Base-by-base conservation (phyloP, 2,329 filamentous ascomycete species). In the Apiospora koreana region DNA sequence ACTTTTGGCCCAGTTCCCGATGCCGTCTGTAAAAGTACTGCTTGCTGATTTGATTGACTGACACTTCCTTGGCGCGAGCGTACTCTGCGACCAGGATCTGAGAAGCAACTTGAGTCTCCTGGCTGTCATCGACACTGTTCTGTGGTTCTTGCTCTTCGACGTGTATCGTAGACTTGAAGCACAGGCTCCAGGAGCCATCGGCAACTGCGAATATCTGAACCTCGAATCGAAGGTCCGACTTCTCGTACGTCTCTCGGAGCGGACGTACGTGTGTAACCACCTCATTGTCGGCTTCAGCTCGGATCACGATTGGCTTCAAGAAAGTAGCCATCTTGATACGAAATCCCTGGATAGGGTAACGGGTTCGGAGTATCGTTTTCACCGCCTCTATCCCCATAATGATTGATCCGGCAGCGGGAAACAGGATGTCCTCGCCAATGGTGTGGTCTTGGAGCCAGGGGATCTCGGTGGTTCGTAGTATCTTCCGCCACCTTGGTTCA, bases 401-500 rank as follows among this genome's bases (percentile, higher is more conserved):
- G 1, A 80, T 23, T 70, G 76, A 75, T 0, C 75, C 80, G 0
- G 78, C 76, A 0, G 74, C 78, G 2, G 79, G 79, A 18, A 76
- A 80, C 9, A 80, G 64, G 8, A 77, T 72, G 0, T 35, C 64
- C 3, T 69, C 46, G 16, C 23, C 80, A 7, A 85, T 78, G 68
- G 80, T 74, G 67, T 86, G 84, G 69, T 86, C 81, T 1, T 74
- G 73, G 1, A 86, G 69, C 70, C 70, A 71, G 3, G 70, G 67
- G 8, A 67, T 25, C 45, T 65, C 46, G 21, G 45, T 21, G 7
- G 64, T 10, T 14, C 46, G 35, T 9, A 71, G 7, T 16, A 14
- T 48, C n/a, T 71, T 67, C 10, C 64, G 28, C 67, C 67, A 71
- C 2, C 69, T 54, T 2, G 76, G 76, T 1, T 72, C 71, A 18